Conservation (phyloP, 192 early-diverging fungal species). For the Mortierella hygrophila region DNA sequence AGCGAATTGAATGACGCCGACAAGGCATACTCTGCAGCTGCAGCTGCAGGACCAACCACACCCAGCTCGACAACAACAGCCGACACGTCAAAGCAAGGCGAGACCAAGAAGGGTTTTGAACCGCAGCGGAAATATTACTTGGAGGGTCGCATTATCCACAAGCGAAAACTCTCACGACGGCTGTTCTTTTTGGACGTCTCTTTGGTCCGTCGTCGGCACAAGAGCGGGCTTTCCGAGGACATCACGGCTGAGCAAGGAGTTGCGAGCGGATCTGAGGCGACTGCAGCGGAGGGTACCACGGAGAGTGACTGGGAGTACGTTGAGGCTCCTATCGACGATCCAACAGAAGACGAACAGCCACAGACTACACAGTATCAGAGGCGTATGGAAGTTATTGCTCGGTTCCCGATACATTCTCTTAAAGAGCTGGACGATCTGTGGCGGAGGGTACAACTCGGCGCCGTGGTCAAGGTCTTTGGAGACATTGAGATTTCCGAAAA, state of each 20-base stretch:
- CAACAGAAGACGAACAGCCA: not conserved
- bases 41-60: not conserved
- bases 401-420: slow-evolving; percentile 29
- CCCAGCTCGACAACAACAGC: not conserved
- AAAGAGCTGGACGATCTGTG: slow-evolving; percentile 46
- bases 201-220: slow-evolving; percentile 2
- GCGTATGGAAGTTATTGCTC: slow-evolving; percentile 40
- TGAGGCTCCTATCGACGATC: not conserved
- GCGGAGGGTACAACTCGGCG: slow-evolving; percentile 37
- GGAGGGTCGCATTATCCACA: slow-evolving; percentile 51
- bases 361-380: not conserved
- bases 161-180: slow-evolving; percentile 38
- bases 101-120: slow-evolving; percentile 17
- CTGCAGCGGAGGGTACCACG: not conserved
- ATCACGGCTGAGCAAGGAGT: not conserved
- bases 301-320: slow-evolving; percentile 33
- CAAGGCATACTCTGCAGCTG: not conserved
- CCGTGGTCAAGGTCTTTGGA: slow-evolving; percentile 31
- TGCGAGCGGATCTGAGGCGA: not conserved
- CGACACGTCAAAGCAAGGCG: not conserved
- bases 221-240: not conserved
- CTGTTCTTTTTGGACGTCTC: slow-evolving; percentile 48
- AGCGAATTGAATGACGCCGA: not conserved
- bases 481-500: slow-evolving; percentile 48
- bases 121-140: slow-evolving; percentile 30